Evolutionary conservation across 2,329 filamentous ascomycete species (phyloP).

Genomic region (Dothistroma pini): DNA sequence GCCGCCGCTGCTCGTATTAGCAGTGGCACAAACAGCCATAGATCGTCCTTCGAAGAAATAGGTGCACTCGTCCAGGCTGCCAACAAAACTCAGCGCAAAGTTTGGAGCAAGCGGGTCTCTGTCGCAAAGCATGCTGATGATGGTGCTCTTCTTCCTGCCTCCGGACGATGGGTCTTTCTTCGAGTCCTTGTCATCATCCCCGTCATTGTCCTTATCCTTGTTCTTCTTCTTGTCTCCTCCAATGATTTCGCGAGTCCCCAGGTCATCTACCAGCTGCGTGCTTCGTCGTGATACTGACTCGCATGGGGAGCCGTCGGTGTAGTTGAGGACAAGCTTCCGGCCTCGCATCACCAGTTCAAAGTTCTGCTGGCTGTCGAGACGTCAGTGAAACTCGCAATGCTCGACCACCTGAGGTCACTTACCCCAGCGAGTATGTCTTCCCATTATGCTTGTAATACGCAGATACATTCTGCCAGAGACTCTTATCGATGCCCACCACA

Average conservation of each 20-base stretch:
- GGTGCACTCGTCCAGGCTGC: conserved; percentile 77
- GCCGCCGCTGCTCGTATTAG: conserved; percentile 52
- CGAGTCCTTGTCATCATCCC: conserved; percentile 27
- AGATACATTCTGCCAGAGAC: conserved; percentile 68
- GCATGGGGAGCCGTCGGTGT: conserved; percentile 50
- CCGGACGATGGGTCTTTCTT: conserved; percentile 44
- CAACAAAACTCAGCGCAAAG: conserved; percentile 78
- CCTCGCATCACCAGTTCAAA: conserved; percentile 57
- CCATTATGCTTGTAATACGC: conserved; percentile 68
- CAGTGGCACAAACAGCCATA: conserved; percentile 74
- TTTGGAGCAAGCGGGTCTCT: conserved; percentile 66
- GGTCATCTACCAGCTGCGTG: conserved; percentile 21
- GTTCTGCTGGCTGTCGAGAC: conserved; percentile 50
- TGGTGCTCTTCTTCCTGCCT: conserved; percentile 72
- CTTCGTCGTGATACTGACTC: conserved; percentile 34
- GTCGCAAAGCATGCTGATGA: conserved; percentile 92
- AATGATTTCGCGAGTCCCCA: conserved; percentile 38
- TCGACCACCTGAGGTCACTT: conserved; percentile 34
- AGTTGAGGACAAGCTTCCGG: conserved; percentile 57
- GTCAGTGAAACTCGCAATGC: conserved; percentile 2
- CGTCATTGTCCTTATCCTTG: conserved; percentile 35
- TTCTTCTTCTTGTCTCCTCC: conserved; percentile 34
- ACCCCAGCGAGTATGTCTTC: conserved; percentile 72
- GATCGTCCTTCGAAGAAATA: conserved; percentile 96
- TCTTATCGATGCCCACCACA: conserved; percentile 61